A percentile compares a stretch with the other conserved stretches of the same genome.
These are phyloP conservation scores for Gamarada debralockiae DNA, from an alignment of 495 filamentous ascomycete species.

Conservation along the genomic window DNA sequence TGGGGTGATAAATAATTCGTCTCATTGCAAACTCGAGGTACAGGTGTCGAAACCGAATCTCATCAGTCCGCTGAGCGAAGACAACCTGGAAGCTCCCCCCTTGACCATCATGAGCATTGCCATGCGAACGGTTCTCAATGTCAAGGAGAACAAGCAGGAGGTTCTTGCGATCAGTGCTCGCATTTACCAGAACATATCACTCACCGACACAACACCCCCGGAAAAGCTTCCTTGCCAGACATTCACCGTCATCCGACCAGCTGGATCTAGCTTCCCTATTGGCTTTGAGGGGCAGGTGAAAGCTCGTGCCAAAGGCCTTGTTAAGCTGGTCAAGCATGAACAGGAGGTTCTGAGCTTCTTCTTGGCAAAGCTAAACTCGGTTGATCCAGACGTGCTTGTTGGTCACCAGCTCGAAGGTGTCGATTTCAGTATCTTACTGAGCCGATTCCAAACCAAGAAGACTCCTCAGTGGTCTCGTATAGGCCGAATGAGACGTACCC, in stretches of 20 bases:
- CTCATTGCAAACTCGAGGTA: constrained; percentile 95
- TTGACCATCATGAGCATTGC: constrained; percentile 93
- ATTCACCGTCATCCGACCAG: constrained; percentile 87
- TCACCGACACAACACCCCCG: constrained; percentile 82
- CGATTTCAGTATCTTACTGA: constrained; percentile 87
- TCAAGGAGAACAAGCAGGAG: constrained; percentile 94
- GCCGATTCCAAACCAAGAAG: constrained; percentile 82
- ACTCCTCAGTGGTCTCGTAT: constrained; percentile 91
- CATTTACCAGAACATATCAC: constrained; percentile 84
- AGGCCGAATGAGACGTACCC: constrained; percentile 73
- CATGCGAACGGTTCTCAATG: constrained; percentile 81
- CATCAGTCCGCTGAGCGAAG: constrained; percentile 65
- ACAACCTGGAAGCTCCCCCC: constrained; percentile 72
- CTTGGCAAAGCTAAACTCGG: constrained; percentile 77
- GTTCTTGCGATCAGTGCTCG: constrained; percentile 86
- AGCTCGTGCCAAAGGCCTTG: constrained; percentile 55
- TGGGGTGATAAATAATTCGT: constrained; percentile 79
- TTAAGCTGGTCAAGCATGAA: constrained; percentile 80
- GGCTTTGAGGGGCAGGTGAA: constrained; percentile 76
- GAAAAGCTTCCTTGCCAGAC: constrained; percentile 85
- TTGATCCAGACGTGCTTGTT: constrained; percentile 90
- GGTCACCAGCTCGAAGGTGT: constrained; percentile 97
- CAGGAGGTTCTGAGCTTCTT: constrained; percentile 80
- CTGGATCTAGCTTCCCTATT: constrained; percentile 67
- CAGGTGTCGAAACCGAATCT: constrained; percentile 70